Evolutionary conservation across 169 alveolate genomes (phyloP).

Genomic region (Plasmodium blacklocki): DNA sequence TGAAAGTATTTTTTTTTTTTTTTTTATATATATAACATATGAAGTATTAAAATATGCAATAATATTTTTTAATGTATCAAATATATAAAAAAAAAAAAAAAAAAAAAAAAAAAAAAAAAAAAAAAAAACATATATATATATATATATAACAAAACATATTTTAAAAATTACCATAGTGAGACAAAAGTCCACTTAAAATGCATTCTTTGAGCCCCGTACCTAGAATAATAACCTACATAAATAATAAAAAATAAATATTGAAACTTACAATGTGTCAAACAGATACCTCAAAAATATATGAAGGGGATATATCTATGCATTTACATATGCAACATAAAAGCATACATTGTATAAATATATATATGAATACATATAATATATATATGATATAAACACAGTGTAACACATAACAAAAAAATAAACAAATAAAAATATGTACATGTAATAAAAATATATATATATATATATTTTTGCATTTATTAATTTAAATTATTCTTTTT

Average conservation of each 20-base stretch:
- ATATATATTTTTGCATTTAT: neutral
- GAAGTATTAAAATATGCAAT: slow-evolving; percentile 7
- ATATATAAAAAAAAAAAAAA: neutral
- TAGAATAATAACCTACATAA: slow-evolving; percentile 91
- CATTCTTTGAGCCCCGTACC: slow-evolving; percentile 99
- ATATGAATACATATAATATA: neutral
- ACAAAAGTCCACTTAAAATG: slow-evolving; percentile 96
- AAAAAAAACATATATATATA: neutral
- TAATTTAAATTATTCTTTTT: slow-evolving; percentile 6
- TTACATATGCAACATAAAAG: too few species aligned
- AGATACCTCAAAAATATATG: neutral
- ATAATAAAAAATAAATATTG: neutral
- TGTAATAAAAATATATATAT: neutral
- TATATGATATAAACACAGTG: neutral
- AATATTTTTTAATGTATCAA: neutral
- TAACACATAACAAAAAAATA: neutral
- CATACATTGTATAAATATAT: slow-evolving; percentile 4
- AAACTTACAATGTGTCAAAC: neutral
- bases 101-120: neutral
- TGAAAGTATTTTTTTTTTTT: neutral
- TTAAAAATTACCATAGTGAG: slow-evolving; percentile 83
- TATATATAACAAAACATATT: neutral
- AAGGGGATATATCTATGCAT: too few species aligned
- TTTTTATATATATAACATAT: neutral
- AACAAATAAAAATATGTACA: neutral